phyloP scores from a whole-genome alignment of 371 early-diverging fungal genomes.

The Lichtheimia hyalospora region DNA sequence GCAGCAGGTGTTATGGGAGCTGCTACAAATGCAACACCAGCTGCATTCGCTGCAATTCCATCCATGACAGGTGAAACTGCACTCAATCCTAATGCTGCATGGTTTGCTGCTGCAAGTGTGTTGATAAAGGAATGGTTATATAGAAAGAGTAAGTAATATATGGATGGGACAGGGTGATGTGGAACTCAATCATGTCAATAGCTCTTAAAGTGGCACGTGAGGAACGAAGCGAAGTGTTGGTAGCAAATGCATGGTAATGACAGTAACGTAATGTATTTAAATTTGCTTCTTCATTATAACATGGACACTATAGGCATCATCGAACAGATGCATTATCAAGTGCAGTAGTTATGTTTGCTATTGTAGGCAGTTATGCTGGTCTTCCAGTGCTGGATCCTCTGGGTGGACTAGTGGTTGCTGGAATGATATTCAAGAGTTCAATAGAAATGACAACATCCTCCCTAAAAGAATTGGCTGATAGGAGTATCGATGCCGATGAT shows the following conservation, averaged over 20 bases:
- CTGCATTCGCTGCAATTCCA: neutral
- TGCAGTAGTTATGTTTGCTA: slow-evolving; percentile 59
- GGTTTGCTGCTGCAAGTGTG: slow-evolving; percentile 70
- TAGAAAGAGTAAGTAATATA: slow-evolving; percentile 49
- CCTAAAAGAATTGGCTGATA: slow-evolving; percentile 48
- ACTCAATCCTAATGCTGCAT: slow-evolving; percentile 70
- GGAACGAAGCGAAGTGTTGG: slow-evolving; percentile 62
- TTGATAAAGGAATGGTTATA: slow-evolving; percentile 66
- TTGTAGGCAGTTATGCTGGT: slow-evolving; percentile 62
- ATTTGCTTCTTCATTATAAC: neutral
- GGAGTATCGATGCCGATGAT: slow-evolving; percentile 20
- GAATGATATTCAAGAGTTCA: slow-evolving; percentile 62
- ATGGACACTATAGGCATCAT: slow-evolving; percentile 53
- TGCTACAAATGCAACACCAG: neutral
- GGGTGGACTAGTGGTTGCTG: slow-evolving; percentile 65
- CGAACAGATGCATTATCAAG: slow-evolving; percentile 71
- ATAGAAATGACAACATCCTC: slow-evolving; percentile 42
- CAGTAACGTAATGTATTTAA: neutral
- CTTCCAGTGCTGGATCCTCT: slow-evolving; percentile 67
- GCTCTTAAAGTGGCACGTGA: slow-evolving; percentile 63
- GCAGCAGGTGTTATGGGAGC: neutral
- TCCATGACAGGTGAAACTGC: slow-evolving; percentile 15
- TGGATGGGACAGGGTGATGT: neutral
- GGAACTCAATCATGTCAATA: slow-evolving; percentile 4
- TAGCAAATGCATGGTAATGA: slow-evolving; percentile 70